Evolutionary conservation across 75 land plant species (phyloP), one percentile per base, ranked within the genome.

Genomic region (Sequoia sempervirens): DNA sequence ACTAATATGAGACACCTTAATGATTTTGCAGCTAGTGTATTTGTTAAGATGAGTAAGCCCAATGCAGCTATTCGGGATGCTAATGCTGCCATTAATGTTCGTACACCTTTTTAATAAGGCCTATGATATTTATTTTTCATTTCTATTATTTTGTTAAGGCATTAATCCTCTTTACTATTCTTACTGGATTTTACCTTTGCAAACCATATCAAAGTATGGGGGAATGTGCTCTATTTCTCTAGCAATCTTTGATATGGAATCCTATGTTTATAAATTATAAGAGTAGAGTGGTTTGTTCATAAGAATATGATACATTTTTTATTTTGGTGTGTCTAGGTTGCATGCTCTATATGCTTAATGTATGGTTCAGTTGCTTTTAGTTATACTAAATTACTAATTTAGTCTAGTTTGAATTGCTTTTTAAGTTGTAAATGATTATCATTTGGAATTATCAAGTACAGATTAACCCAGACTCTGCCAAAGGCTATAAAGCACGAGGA

Each of bases 51-150:
- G 96, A 96, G 93, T 85, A 97, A 97, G 82, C 99, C 99, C 36
- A 97, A 96, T 91, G 98, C 99, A 87, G 98, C 99, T 38, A 96
- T 96, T 72, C 91, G 96, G 17, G 99, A 97, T 94, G 99, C 99
- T 54, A 90, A 84, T 90, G 99, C 98, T 43, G 99, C 99, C 80
- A 81, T 97, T 26, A 91, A 96, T 96, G 99, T 97, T 17, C 15
- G 11, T 82, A 47, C 2, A 45, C 50, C 46, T 26, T 78, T 78
- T 41, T 26, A 45, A 3, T 78, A 47, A 78, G 50, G 1, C 30
- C 0, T 43, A 20, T 38, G 50, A 78, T 45, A 18, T 43, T 70
- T 26, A 26, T 45, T 45, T n/a, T 40, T 11, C 13, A 15, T 41
- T 75, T 45, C 52, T 45, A 23, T 78, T 45, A n/a, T n/a, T 45